Conservation (phyloP, 345 rosid genomes). For the Salix suchowensis region DNA sequence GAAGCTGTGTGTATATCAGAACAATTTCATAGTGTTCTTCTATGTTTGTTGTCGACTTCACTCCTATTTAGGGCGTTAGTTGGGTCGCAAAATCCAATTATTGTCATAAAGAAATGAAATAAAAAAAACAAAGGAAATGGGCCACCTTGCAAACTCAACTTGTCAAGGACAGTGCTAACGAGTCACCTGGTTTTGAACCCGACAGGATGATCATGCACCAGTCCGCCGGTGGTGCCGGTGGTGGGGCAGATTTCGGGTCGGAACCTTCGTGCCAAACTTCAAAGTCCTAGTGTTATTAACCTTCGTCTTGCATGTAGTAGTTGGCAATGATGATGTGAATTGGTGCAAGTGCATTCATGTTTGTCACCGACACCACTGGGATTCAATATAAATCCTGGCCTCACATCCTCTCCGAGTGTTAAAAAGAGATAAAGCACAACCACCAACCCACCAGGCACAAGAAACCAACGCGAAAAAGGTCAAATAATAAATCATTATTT, state of each 20-base stretch:
- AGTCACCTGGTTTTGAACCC: too few relatives aligned
- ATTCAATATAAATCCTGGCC: background rate
- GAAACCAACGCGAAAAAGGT: background rate
- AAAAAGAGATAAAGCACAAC: background rate
- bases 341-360: background rate
- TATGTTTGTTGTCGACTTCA: too few relatives aligned
- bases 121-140: too few relatives aligned
- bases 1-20: too few relatives aligned
- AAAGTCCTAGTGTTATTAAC: background rate
- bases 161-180: too few relatives aligned
- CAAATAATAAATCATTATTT: background rate
- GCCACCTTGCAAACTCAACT: too few relatives aligned
- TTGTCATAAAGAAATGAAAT: too few relatives aligned
- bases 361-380: slow-evolving; percentile 14
- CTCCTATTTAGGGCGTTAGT: too few relatives aligned
- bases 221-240: background rate
- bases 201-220: too few relatives aligned
- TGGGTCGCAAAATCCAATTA: too few relatives aligned
- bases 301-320: background rate
- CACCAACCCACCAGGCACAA: background rate
- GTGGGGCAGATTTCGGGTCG: background rate
- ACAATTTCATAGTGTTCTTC: too few relatives aligned
- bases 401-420: background rate
- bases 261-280: background rate
- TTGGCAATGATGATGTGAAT: background rate